Evolutionary conservation across 2,329 filamentous ascomycete genomes (phyloP).

Genomic region (Emergomyces africanus): DNA sequence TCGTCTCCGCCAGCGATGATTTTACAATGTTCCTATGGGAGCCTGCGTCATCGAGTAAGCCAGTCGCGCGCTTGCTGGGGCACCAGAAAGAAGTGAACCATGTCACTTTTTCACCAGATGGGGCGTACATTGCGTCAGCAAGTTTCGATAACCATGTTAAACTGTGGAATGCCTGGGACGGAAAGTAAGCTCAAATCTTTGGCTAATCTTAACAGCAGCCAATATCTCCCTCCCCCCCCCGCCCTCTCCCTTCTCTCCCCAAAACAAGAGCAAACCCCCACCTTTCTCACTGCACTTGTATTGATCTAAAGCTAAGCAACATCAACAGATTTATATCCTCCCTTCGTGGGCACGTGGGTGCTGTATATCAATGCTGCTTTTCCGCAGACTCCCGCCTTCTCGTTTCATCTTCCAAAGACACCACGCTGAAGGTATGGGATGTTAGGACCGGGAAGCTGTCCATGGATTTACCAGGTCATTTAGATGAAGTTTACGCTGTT

Average conservation of each 20-base stretch:
- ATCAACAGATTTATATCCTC: slow-evolving; percentile 63
- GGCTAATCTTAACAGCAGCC: background rate
- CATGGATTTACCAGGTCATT: slow-evolving; percentile 74
- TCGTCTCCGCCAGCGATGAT: slow-evolving; percentile 88
- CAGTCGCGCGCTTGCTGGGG: slow-evolving; percentile 74
- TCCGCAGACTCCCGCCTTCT: slow-evolving; percentile 82
- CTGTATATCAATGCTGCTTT: slow-evolving; percentile 87
- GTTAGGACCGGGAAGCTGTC: slow-evolving; percentile 71
- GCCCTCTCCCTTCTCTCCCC: too few species aligned
- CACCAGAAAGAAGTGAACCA: slow-evolving; percentile 97
- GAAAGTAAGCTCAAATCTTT: slow-evolving; percentile 32
- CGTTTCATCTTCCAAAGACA: slow-evolving; percentile 81
- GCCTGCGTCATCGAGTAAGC: slow-evolving; percentile 63
- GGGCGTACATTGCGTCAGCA: slow-evolving; percentile 71
- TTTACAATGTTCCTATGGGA: slow-evolving; percentile 97
- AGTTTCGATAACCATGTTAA: slow-evolving; percentile 94
- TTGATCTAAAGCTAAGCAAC: background rate
- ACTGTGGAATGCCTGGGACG: slow-evolving; percentile 69
- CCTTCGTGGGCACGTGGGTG: slow-evolving; percentile 75
- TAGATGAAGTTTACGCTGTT: slow-evolving; percentile 86
- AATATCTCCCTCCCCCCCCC: background rate
- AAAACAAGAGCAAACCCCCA: too few species aligned
- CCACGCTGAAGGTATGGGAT: slow-evolving; percentile 91
- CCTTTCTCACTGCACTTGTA: slow-evolving; percentile 2
- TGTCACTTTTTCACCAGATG: slow-evolving; percentile 87